Percentiles rank a stretch among this genome's conserved stretches.
phyloP scores from a whole-genome alignment of 176 grass and related monocot species.

The Thinopyrum elongatum region DNA sequence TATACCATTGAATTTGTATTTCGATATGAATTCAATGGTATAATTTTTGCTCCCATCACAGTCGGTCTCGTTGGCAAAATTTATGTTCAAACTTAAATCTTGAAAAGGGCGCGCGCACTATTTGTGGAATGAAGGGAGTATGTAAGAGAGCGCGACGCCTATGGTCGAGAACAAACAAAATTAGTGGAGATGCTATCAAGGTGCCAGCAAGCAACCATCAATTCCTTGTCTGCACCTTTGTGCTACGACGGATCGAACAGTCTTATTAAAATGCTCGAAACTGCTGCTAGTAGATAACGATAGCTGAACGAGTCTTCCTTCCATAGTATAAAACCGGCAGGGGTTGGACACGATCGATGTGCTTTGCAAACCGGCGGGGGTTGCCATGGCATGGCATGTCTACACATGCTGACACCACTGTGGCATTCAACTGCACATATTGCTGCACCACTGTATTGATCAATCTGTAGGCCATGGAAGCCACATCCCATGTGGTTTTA shows the following conservation, averaged over 20 bases:
- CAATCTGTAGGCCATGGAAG: background rate
- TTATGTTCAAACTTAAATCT: too few species aligned
- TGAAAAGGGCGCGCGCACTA: too few species aligned
- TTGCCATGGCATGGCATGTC: too few species aligned
- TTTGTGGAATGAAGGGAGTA: too few species aligned
- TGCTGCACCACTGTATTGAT: background rate
- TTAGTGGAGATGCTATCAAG: background rate
- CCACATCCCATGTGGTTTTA: slow-evolving; percentile 11
- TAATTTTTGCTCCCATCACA: too few species aligned
- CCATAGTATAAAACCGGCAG: background rate
- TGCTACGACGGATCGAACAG: background rate
- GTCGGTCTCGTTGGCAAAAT: too few species aligned
- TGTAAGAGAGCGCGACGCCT: too few species aligned
- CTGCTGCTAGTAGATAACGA: background rate
- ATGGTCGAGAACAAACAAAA: background rate
- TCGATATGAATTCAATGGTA: too few species aligned
- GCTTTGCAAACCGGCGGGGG: too few species aligned
- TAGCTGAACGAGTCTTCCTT: background rate
- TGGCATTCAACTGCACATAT: background rate
- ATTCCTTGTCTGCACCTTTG: background rate
- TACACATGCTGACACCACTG: background rate
- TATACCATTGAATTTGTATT: too few species aligned
- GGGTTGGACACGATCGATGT: too few species aligned
- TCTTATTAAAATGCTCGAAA: background rate
- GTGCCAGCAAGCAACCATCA: background rate